Base-by-base conservation (phyloP, 1,284 basidiomycete species). In the Hymenochaete sp. region DNA sequence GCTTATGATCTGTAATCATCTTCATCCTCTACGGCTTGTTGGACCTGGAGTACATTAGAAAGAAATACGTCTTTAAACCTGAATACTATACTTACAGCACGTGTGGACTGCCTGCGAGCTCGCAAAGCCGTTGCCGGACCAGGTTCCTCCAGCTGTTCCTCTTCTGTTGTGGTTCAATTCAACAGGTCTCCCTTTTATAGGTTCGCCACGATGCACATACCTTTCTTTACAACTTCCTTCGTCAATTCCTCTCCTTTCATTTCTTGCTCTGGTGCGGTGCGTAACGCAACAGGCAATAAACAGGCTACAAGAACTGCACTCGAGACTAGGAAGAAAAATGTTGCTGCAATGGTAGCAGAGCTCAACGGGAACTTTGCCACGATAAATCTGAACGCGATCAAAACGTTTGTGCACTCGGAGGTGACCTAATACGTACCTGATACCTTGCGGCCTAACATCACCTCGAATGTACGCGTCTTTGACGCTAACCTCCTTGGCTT, bases 401-500 rank as follows among this genome's bases (percentile, higher is more conserved):
- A 40, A 26, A 36, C n/a, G 16, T 28, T 25, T 37, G 38, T 21
- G 14, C 6, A 32, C 24, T 21, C 6, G 31, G 36, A 19, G 14
- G 0, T 24, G 9, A 42, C 7, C 38, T 22, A 41, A 27, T 10
- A 53, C 72, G 38, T 56, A 84, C 85, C 80, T 72, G 38, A 86
- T 61, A 31, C 84, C 85, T 51, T 69, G 71, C 51, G 77, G 78
- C 28, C 72, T 69, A 24, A 82, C 71, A 14, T 64, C 61, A 5
- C 85, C 86, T 47, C 64, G 68, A 28, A 89, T 53, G 19, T 66
- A 68, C 14, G 82, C 80, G 22, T 73, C 67, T 19, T 72, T 55
- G 2, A 89, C 73, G 51, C 72, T 82, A 3, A 89, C 55, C 59
- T 89, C 84, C 43, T 78, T 76, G 13, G 75, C 81, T 60, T 79